Base-by-base conservation (phyloP, 371 early-diverging fungal species). In the Phascolomyces articulosus region DNA sequence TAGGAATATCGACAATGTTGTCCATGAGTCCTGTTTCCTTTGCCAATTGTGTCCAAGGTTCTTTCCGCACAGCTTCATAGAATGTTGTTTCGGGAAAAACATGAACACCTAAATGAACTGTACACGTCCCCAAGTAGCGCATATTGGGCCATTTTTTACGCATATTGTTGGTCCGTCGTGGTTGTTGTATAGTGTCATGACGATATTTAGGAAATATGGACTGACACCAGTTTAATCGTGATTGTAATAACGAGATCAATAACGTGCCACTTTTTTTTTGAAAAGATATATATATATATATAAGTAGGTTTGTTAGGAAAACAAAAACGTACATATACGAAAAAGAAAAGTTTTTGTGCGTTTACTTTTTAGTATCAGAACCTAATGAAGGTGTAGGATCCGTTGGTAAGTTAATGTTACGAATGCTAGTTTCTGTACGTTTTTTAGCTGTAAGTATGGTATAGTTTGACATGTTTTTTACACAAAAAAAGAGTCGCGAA, bases 71-170 rank as follows among this genome's bases (percentile, higher is more conserved):
- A 4, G 80, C 83, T 62, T 78, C 73, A 55, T 75, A 83, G 62
- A 83, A 79, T 1, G 29, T 34, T 0, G 80, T 80, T 9, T 77
- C 68, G 11, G 69, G 63, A 56, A 78, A 83, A 11, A 63, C 2
- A 41, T 83, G 83, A n/a, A 76, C 70, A 9, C 83, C 83, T 0
- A 80, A 28, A 38, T 74, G 62, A 4, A 83, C 60, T 16, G 72
- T 70, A 49, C 74, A 71, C 0, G 64, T 60, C 3, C 80, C 79
- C 7, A 83, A 41, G 28, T 56, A 71, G 10, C 66, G 67, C 79
- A 80, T 78, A 23, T 73, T 63, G 1, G 83, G 80, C 77, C 77
- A 80, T 51, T 79, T 77, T 54, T 66, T 71, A 31, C 80, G 74
- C 24, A 71, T 65, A 34, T 54, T 63, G 11, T 44, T 67, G 16